A percentile compares a stretch with the other conserved stretches of the same genome.
Conservation (phyloP, 441 rosid genomes). For the Omphalea diandra region DNA sequence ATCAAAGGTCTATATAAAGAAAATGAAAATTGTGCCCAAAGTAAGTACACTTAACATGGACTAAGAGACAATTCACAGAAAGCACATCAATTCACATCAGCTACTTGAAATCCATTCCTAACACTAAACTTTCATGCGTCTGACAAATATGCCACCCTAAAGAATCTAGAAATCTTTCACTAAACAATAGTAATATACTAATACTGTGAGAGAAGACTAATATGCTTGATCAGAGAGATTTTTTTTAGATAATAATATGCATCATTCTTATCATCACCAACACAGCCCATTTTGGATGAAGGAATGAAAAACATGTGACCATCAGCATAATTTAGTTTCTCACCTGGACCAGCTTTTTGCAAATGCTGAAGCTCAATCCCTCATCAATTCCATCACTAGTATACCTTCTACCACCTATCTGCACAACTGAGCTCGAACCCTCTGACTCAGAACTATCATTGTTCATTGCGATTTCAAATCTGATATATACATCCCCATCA, state of each 20-base stretch:
- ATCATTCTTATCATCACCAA: background rate
- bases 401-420: conserved; percentile 43
- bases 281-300: background rate
- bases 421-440: conserved; percentile 42
- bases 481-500: conserved; percentile 62
- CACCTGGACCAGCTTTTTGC: conserved; percentile 92
- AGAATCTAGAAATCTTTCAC: background rate
- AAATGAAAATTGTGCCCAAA: background rate
- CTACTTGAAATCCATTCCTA: background rate
- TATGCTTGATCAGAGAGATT: background rate
- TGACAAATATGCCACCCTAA: background rate
- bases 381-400: conserved; percentile 51
- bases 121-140: background rate
- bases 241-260: background rate
- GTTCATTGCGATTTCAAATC: conserved; percentile 60
- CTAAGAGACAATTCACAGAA: background rate
- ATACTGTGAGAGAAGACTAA: background rate
- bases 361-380: conserved; percentile 79
- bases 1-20: background rate
- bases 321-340: conserved; percentile 9
- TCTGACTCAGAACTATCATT: conserved; percentile 35
- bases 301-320: background rate
- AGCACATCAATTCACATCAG: background rate
- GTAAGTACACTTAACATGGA: background rate
- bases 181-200: background rate